phyloP scores from a whole-genome alignment of 1,139 yeast genomes.

The Geotrichum candidum region DNA sequence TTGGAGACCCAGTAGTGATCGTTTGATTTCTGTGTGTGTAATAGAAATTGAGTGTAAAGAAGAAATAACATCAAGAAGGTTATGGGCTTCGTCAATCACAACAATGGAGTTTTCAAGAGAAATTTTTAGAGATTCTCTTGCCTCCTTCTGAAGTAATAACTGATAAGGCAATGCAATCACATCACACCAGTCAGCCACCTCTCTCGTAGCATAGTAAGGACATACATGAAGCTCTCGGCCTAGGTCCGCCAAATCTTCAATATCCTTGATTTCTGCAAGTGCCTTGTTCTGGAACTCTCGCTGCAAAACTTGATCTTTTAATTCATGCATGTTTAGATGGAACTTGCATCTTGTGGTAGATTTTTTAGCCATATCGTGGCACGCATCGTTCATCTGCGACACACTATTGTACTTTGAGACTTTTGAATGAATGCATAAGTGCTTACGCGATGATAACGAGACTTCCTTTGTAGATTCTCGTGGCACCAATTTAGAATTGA shows the following conservation, averaged over 20 bases:
- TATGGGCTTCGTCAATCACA: slow-evolving; percentile 91
- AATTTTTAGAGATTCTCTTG: slow-evolving; percentile 57
- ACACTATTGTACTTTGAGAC: slow-evolving; percentile 47
- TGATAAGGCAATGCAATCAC: slow-evolving; percentile 84
- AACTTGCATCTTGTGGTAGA: slow-evolving; percentile 44
- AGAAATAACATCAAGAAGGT: slow-evolving; percentile 70
- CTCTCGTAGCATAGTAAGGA: slow-evolving; percentile 74
- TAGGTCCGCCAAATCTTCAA: slow-evolving; percentile 65
- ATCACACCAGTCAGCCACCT: slow-evolving; percentile 45
- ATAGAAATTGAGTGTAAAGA: slow-evolving; percentile 62
- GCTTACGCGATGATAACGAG: slow-evolving; percentile 66
- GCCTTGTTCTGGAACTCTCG: slow-evolving; percentile 54
- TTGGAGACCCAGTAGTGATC: slow-evolving; percentile 45
- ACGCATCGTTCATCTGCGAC: slow-evolving; percentile 71
- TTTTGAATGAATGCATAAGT: slow-evolving; percentile 67
- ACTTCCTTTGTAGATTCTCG: slow-evolving; percentile 26
- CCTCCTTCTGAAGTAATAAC: slow-evolving; percentile 56
- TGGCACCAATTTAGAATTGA: slow-evolving; percentile 26
- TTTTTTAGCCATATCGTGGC: slow-evolving; percentile 62
- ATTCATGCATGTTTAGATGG: slow-evolving; percentile 37
- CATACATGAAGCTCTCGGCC: slow-evolving; percentile 60
- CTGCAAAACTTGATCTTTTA: slow-evolving; percentile 34
- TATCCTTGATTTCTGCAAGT: slow-evolving; percentile 64
- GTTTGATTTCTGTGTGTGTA: slow-evolving; percentile 44
- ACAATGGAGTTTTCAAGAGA: slow-evolving; percentile 60